Evolutionary conservation across 2,329 filamentous ascomycete genomes (phyloP).

Genomic region (Anisogramma anomala): DNA sequence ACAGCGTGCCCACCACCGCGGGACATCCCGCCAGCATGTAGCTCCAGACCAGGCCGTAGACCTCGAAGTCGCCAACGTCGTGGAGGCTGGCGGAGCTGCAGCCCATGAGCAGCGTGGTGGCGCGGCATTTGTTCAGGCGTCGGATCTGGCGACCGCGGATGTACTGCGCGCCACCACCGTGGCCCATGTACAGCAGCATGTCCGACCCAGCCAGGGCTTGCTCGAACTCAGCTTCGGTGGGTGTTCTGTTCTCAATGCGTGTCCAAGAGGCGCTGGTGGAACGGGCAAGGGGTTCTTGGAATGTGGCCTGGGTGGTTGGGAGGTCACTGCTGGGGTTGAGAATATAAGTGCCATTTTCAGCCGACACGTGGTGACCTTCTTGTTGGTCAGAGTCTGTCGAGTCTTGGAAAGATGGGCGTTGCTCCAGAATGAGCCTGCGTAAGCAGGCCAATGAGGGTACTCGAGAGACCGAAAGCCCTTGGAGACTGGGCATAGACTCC

Average conservation of each 20-base stretch:
- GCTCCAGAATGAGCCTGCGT: slow-evolving; percentile 59
- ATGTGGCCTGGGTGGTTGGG: slow-evolving; percentile 63
- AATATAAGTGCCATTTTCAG: slow-evolving; percentile 58
- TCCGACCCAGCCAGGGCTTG: slow-evolving; percentile 52
- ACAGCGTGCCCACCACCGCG: slow-evolving; percentile 82
- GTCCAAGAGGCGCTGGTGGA: slow-evolving; percentile 60
- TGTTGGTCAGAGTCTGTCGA: slow-evolving; percentile 13
- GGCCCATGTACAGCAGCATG: slow-evolving; percentile 85
- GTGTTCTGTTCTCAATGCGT: slow-evolving; percentile 54
- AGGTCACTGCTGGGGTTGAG: slow-evolving; percentile 85
- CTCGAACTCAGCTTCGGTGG: slow-evolving; percentile 69
- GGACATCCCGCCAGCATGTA: slow-evolving; percentile 83
- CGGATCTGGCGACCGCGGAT: slow-evolving; percentile 76
- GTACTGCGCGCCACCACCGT: slow-evolving; percentile 90
- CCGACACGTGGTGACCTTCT: slow-evolving; percentile 44
- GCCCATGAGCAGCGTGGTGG: slow-evolving; percentile 82
- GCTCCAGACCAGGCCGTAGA: slow-evolving; percentile 79
- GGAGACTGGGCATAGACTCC: slow-evolving; percentile 86
- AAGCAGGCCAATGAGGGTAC: slow-evolving; percentile 79
- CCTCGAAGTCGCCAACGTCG: slow-evolving; percentile 78
- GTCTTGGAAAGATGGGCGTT: slow-evolving; percentile 14
- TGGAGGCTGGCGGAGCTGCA: slow-evolving; percentile 76
- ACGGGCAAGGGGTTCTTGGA: slow-evolving; percentile 51
- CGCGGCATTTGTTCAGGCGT: slow-evolving; percentile 59
- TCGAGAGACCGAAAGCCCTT: slow-evolving; percentile 67